These are phyloP conservation scores for Euphorbia schlechtendalii DNA, from an alignment of 441 rosid genomes.

Conservation along the genomic window DNA sequence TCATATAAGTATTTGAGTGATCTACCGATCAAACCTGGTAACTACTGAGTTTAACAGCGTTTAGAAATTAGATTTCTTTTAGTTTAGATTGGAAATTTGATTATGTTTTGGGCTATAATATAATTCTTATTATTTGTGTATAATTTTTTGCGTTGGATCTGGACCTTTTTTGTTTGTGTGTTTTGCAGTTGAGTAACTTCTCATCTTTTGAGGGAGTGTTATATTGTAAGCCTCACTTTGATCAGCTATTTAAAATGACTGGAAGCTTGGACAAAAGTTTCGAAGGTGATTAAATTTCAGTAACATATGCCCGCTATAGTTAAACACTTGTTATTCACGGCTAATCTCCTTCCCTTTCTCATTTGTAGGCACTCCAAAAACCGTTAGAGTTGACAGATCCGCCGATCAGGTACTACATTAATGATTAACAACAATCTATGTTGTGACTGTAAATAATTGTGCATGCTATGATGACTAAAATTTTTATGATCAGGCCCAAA, in stretches of 20 bases:
- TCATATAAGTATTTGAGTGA: too few relatives aligned
- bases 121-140: too few relatives aligned
- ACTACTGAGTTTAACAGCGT: too few relatives aligned
- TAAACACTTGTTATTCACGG: neutral
- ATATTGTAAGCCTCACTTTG: slow-evolving; percentile 78
- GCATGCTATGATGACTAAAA: neutral
- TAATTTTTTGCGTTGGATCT: too few relatives aligned
- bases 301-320: neutral
- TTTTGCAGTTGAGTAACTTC: slow-evolving; percentile 52
- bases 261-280: slow-evolving; percentile 75
- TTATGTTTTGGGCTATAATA: too few relatives aligned
- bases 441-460: neutral
- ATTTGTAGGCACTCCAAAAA: slow-evolving; percentile 48
- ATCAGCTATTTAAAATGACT: slow-evolving; percentile 67
- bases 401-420: slow-evolving; percentile 42
- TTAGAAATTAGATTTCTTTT: too few relatives aligned
- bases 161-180: slow-evolving; percentile 7
- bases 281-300: slow-evolving; percentile 34
- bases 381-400: slow-evolving; percentile 36
- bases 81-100: too few relatives aligned
- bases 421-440: too few relatives aligned
- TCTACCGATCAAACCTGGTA: too few relatives aligned
- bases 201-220: slow-evolving; percentile 69
- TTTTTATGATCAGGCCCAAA: slow-evolving; percentile 27
- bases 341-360: slow-evolving; percentile 7